Evolutionary conservation across 805 yeast genomes (phyloP).

Genomic region (Hermanozyma aechmeae): DNA sequence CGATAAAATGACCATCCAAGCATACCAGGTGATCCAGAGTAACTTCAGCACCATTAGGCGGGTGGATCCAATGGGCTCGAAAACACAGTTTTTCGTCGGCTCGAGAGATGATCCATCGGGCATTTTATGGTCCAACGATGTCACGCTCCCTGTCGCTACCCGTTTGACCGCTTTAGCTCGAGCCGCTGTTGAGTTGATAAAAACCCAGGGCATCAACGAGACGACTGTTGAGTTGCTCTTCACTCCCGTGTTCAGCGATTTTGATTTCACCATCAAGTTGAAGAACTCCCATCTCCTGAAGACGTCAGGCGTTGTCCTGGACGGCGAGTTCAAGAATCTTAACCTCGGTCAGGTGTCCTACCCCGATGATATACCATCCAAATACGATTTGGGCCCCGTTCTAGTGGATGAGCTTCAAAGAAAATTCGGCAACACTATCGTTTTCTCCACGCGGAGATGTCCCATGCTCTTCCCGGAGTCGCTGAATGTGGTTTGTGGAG

Average conservation of each 20-base stretch:
- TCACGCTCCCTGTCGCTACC: constrained; percentile 67
- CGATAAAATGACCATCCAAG: constrained; percentile 53
- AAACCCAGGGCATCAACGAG: constrained; percentile 31
- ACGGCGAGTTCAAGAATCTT: constrained; percentile 54
- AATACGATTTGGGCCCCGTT: constrained; percentile 53
- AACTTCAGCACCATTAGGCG: constrained; percentile 63
- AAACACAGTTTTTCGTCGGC: constrained; percentile 74
- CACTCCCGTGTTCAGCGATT: constrained; percentile 77
- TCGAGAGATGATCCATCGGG: constrained; percentile 85
- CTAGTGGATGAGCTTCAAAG: constrained; percentile 51
- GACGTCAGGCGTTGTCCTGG: constrained; percentile 48
- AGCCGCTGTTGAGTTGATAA: constrained; percentile 53
- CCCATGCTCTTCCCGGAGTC: constrained; percentile 47
- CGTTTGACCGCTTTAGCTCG: constrained; percentile 83
- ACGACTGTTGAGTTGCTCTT: constrained; percentile 48
- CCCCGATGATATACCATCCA: constrained; percentile 37
- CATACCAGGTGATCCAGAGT: constrained; percentile 51
- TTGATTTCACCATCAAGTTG: constrained; percentile 66
- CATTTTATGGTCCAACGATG: constrained; percentile 62
- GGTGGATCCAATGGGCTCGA: constrained; percentile 73
- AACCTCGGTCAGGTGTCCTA: constrained; percentile 31
- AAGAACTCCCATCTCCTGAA: constrained; percentile 34
- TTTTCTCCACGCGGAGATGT: constrained; percentile 57
- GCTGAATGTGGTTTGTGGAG: constrained; percentile 63
- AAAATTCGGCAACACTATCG: constrained; percentile 56